Evolutionary conservation across 164 flowering plant genomes (phyloP), one percentile per base, ranked within the genome.

Genomic region (Chimonanthus salicifolius): DNA sequence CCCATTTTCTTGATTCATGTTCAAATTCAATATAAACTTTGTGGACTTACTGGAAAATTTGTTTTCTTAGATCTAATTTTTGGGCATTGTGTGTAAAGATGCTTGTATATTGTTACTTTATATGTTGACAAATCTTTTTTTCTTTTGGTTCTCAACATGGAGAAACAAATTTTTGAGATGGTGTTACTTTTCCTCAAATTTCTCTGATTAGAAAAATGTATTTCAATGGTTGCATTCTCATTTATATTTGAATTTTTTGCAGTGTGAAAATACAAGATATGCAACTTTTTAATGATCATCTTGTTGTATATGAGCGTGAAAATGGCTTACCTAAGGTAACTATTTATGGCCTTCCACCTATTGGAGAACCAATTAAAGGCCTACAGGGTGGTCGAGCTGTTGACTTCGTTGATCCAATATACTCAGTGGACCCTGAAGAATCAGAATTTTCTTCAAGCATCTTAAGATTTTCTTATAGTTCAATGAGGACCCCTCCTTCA

Each of bases 401-500:
- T 81, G 86, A 88, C 20, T 91, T 92, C 77, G 74, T 88, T 71
- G 98, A 94, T 82, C 92, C 97, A 50, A 73, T 85, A 58, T 92
- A 88, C 71, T 84, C 90, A 3, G 88, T 88, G 76, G 87, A 85
- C 13, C 79, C 82, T 58, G 76, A 76, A 72, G 87, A 88, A 72
- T 87, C 97, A 67, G 80, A 84, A 68, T 92, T 85, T 79, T 79
- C 82, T 47, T 89, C 97, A 76, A 83, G 83, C 73, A 83, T 92
- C 78, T 77, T 92, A 64, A 83, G 94, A 72, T 89, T 81, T 82
- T 74, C 71, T 43, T 92, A 92, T 78, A 87, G 90, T 85, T 92
- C 98, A 71, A 13, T 92, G 92, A 90, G 76, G 83, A 94, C 97
- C 33, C 98, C 98, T 68, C 78, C 72, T 47, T 88, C 98, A 60